Evolutionary conservation across 441 rosid species (phyloP).

Genomic region (Erodium chrysanthum): DNA sequence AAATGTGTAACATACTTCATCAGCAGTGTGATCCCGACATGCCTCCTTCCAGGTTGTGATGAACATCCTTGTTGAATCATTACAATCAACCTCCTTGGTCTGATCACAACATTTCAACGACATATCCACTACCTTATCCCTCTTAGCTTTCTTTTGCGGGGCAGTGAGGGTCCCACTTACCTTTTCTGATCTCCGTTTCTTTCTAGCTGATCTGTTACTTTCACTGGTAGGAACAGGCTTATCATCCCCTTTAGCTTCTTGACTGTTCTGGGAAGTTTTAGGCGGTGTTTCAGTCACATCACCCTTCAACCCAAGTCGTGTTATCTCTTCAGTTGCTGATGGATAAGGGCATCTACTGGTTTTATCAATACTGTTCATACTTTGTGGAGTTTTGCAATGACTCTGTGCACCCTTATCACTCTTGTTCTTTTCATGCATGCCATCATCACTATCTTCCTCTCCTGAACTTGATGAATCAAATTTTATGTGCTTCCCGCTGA

Average conservation of each 20-base stretch:
- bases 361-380: slow-evolving; percentile 31
- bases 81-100: slow-evolving; percentile 19
- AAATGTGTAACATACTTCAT: slow-evolving; percentile 33
- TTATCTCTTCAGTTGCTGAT: slow-evolving; percentile 77
- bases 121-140: slow-evolving; percentile 20
- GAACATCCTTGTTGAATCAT: slow-evolving; percentile 44
- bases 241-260: slow-evolving; percentile 13
- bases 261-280: not conserved
- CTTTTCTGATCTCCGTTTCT: slow-evolving; percentile 47
- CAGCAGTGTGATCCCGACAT: slow-evolving; percentile 46
- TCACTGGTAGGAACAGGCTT: slow-evolving; percentile 22
- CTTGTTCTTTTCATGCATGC: slow-evolving; percentile 25
- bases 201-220: slow-evolving; percentile 16
- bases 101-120: slow-evolving; percentile 23
- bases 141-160: slow-evolving; percentile 29
- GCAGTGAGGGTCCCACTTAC: slow-evolving; percentile 25
- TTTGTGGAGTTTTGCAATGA: slow-evolving; percentile 18
- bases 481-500: slow-evolving; percentile 68
- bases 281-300: not conserved
- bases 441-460: slow-evolving; percentile 44
- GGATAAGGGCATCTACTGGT: slow-evolving; percentile 87
- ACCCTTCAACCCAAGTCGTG: slow-evolving; percentile 59
- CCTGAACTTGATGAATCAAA: slow-evolving; percentile 76
- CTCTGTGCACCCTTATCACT: slow-evolving; percentile 20
- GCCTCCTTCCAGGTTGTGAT: slow-evolving; percentile 80